Base-by-base conservation (phyloP, 768 basidiomycete species). In the Chalciporus chontae region DNA sequence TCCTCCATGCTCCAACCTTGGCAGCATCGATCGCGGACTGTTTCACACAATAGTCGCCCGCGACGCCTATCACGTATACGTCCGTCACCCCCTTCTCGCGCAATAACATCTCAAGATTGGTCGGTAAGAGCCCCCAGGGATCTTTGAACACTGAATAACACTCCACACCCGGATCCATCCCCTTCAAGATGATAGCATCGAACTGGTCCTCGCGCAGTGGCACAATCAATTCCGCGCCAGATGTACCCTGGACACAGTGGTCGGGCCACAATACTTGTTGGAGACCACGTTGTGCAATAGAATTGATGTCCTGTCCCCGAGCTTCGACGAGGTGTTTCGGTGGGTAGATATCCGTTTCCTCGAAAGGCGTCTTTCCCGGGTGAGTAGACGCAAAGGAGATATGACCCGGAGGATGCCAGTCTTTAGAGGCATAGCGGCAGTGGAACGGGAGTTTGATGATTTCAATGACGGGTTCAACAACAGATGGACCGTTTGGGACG, bases 131-230 rank as follows among this genome's bases (percentile, higher is more conserved):
- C 21, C 71, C 72, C 72, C 80, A 78, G 38, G 78, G 75, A 57
- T 84, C 81, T 41, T 72, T 74, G 60, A 92, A 92, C 1, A 85
- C 89, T n/a, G 85, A 88, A 61, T 93, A 93, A 38, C 83, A 83
- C 62, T 93, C 90, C 56, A 90, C 74, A 27, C 71, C 72, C 1
- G 63, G 64, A 52, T 89, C 70, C 5, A 64, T 72, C 36, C 86
- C 87, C 71, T 84, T 84, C 48, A 68, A 65, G 14, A 78, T 64
- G 34, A 81, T 66, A 9, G 71, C 66, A 32, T 78, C 74, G 39
- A 77, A 66, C 37, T 61, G 61, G 31, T 62, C 62, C 23, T 68
- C 64, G 43, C 72, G 58, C n/a, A 91, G 58, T 21, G 74, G 77
- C 3, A 72, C 60, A 24, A 86, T 80, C 38, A 91, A 74, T 56